Percentiles rank a stretch among this genome's conserved stretches.
Conservation (phyloP, 495 filamentous ascomycete genomes). For the Penicillium soppii region DNA sequence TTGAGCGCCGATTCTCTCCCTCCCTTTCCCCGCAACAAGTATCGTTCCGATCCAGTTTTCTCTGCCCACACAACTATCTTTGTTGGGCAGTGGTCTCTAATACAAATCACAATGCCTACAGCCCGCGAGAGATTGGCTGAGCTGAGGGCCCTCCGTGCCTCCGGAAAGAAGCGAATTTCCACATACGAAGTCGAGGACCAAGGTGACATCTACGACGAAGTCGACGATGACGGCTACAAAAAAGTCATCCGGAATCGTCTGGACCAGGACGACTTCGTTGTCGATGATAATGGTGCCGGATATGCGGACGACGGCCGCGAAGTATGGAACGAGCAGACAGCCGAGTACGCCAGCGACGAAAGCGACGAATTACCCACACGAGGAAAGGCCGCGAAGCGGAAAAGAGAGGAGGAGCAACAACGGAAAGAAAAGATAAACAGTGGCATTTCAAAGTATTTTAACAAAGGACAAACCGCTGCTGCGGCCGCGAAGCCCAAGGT, state of each 20-base stretch:
- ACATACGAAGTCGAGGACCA: conserved; percentile 87
- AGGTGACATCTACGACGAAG: conserved; percentile 87
- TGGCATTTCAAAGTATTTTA: conserved; percentile 93
- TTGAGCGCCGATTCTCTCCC: conserved; percentile 15
- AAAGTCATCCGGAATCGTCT: conserved; percentile 87
- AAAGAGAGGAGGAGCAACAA: conserved; percentile 85
- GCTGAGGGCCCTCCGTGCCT: conserved; percentile 77
- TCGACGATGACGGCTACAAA: conserved; percentile 96
- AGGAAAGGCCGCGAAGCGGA: conserved; percentile 78
- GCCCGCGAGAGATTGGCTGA: conserved; percentile 63
- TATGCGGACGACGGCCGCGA: conserved; percentile 97
- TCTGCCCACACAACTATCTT: conserved; percentile 4
- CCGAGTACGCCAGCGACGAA: conserved; percentile 57
- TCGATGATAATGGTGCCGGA: conserved; percentile 89
- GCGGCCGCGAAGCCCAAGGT: conserved; percentile 80
- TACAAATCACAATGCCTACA: conserved; percentile 33
- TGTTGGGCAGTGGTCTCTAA: conserved; percentile 20
- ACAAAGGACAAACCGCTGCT: conserved; percentile 59
- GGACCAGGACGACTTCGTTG: conserved; percentile 94
- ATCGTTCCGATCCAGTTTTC: background rate
- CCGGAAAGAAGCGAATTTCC: conserved; percentile 86
- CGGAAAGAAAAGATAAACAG: conserved; percentile 84
- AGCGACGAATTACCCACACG: conserved; percentile 66
- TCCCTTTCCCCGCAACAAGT: conserved; percentile 24
- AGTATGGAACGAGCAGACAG: conserved; percentile 77